Conservation (phyloP, 2,329 filamentous ascomycete genomes). For the Colletotrichum nymphaeae region DNA sequence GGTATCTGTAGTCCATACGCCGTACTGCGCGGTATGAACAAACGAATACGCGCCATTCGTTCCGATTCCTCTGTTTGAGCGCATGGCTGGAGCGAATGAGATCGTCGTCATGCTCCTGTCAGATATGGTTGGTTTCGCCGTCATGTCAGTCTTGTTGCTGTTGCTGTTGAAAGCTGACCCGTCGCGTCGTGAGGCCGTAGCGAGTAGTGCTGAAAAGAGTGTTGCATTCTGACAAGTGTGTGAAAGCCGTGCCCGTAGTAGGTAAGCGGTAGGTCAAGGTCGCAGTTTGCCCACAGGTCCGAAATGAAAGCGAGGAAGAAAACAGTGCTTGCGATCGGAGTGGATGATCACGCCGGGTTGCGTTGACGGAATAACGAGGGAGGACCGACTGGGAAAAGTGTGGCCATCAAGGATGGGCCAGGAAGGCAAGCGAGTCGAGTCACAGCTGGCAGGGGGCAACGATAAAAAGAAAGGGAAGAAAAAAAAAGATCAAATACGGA, state of each 20-base stretch:
- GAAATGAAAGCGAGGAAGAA: not conserved
- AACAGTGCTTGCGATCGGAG: not conserved
- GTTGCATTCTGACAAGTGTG: slow-evolving; percentile 2
- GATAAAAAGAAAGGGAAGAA: not conserved
- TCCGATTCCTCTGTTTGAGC: slow-evolving; percentile 5
- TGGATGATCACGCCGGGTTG: slow-evolving; percentile 20
- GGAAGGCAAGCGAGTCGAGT: slow-evolving; percentile 10
- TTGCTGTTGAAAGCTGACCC: not conserved
- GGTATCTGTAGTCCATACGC: too few species aligned
- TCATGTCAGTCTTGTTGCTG: not conserved
- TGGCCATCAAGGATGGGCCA: slow-evolving; percentile 26
- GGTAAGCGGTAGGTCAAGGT: not conserved
- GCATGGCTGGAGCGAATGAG: not conserved
- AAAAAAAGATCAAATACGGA: not conserved
- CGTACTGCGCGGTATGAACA: not conserved
- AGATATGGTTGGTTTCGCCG: slow-evolving; percentile 14
- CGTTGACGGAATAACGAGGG: slow-evolving; percentile 8
- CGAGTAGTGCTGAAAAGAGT: not conserved
- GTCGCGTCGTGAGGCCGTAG: slow-evolving; percentile 11
- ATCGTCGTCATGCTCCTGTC: slow-evolving; percentile 12
- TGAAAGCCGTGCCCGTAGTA: not conserved
- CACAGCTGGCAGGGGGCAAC: not conserved
- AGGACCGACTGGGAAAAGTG: not conserved
- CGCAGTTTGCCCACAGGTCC: not conserved
- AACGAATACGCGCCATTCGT: slow-evolving; percentile 15